Conservation (phyloP, 306 rosid species). For the Quercus mongolica region DNA sequence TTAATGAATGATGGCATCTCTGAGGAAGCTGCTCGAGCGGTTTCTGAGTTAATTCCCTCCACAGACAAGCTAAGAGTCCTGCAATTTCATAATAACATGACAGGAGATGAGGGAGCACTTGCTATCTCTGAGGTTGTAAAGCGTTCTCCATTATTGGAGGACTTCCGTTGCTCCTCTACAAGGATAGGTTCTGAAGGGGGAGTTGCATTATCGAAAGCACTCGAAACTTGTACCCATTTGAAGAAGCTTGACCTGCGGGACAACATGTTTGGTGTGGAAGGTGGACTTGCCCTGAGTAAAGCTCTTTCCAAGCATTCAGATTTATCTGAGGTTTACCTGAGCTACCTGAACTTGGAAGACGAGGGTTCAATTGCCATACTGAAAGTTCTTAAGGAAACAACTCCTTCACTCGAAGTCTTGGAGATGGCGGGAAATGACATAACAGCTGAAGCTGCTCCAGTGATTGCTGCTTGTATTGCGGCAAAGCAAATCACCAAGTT, state of each 20-base stretch:
- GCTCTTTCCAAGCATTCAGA: slow-evolving; percentile 59
- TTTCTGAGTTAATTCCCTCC: slow-evolving; percentile 73
- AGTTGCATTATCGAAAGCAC: slow-evolving; percentile 67
- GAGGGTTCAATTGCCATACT: slow-evolving; percentile 67
- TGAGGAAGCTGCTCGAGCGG: slow-evolving; percentile 80
- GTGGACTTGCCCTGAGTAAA: slow-evolving; percentile 74
- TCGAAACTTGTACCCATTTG: slow-evolving; percentile 50
- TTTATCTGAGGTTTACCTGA: slow-evolving; percentile 70
- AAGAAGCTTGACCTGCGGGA: slow-evolving; percentile 85
- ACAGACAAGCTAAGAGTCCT: slow-evolving; percentile 75
- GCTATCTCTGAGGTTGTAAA: slow-evolving; percentile 74
- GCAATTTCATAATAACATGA: slow-evolving; percentile 83
- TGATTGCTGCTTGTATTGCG: slow-evolving; percentile 56
- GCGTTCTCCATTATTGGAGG: slow-evolving; percentile 61
- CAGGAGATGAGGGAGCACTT: slow-evolving; percentile 78
- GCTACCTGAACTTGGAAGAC: slow-evolving; percentile 86
- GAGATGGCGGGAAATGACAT: slow-evolving; percentile 94
- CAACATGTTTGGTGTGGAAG: slow-evolving; percentile 88
- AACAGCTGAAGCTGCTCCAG: slow-evolving; percentile 64
- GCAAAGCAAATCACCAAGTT: slow-evolving; percentile 54
- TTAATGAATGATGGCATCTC: slow-evolving; percentile 88
- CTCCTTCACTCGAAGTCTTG: slow-evolving; percentile 74
- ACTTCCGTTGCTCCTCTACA: slow-evolving; percentile 84
- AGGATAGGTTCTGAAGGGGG: slow-evolving; percentile 82
- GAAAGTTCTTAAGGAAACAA: slow-evolving; percentile 64